A percentile compares a stretch with the other conserved stretches of the same genome.
Conservation (phyloP, 129 eudicot genomes). For the Chrysanthemum makinoi region DNA sequence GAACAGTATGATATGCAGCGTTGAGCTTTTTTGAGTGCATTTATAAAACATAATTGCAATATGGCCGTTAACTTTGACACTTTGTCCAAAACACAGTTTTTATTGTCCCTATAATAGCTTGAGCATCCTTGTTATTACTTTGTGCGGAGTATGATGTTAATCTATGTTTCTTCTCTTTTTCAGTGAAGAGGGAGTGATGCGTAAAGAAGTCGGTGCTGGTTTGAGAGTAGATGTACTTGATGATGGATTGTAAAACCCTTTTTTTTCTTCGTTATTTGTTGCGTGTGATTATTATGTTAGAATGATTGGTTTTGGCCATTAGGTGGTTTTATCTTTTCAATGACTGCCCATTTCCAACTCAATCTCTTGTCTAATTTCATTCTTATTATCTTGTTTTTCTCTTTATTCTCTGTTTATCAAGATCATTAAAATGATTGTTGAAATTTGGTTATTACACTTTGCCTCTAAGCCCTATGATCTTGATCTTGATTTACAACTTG, state of each 20-base stretch:
- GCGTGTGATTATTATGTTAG: constrained; percentile 19
- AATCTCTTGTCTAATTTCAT: constrained; percentile 4
- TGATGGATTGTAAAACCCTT: constrained; percentile 10
- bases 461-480: too few species aligned
- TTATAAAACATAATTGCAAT: too few species aligned
- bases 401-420: constrained; percentile 5
- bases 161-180: constrained; percentile 4
- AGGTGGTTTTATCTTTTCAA: constrained; percentile 35
- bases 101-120: too few species aligned
- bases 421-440: constrained; percentile 9
- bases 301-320: constrained; percentile 31
- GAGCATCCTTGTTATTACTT: too few species aligned
- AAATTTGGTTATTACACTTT: too few species aligned
- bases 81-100: too few species aligned
- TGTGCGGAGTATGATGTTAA: background rate
- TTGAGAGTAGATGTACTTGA: constrained; percentile 9
- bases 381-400: constrained; percentile 8
- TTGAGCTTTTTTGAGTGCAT: background rate
- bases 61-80: too few species aligned
- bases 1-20: too few species aligned
- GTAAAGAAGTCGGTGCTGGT: background rate
- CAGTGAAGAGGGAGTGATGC: constrained; percentile 18
- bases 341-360: constrained; percentile 33
- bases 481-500: too few species aligned
- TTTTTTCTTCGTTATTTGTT: constrained; percentile 2